phyloP scores from a whole-genome alignment of 768 basidiomycete genomes.

The Lactarius hatsudake region DNA sequence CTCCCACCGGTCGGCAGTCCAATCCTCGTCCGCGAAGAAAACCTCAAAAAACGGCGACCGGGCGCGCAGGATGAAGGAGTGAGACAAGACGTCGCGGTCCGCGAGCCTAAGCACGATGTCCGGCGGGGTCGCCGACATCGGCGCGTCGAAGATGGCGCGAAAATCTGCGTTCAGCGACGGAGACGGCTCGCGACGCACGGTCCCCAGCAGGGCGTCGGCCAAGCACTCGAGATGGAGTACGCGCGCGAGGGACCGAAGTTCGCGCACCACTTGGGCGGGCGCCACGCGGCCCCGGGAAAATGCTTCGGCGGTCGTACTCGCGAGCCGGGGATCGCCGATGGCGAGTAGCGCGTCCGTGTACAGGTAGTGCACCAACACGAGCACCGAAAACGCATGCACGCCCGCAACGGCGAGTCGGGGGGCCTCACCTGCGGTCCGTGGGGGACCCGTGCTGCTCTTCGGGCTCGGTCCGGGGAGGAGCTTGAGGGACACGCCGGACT shows the following conservation, averaged over 20 bases:
- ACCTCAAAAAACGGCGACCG: slow-evolving; percentile 80
- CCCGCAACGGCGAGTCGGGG: slow-evolving; percentile 47
- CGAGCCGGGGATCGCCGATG: slow-evolving; percentile 78
- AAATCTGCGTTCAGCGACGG: slow-evolving; percentile 54
- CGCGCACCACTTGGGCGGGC: slow-evolving; percentile 51
- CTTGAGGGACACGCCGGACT: slow-evolving; percentile 33
- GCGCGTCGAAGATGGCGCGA: slow-evolving; percentile 41
- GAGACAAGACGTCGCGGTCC: slow-evolving; percentile 61
- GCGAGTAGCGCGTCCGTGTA: slow-evolving; percentile 83
- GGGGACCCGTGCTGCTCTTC: slow-evolving; percentile 7
- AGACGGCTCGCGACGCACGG: slow-evolving; percentile 52
- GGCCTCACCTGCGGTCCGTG: slow-evolving; percentile 14
- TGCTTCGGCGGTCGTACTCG: slow-evolving; percentile 40
- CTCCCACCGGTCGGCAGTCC: slow-evolving; percentile 65
- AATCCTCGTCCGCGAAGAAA: slow-evolving; percentile 80
- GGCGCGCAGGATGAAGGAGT: slow-evolving; percentile 77
- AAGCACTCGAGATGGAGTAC: slow-evolving; percentile 59
- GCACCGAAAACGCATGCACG: slow-evolving; percentile 60
- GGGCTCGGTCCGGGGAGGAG: slow-evolving; percentile 29
- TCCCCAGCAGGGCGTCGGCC: slow-evolving; percentile 51
- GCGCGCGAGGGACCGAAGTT: slow-evolving; percentile 58
- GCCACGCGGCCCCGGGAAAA: slow-evolving; percentile 43
- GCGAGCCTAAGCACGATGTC: slow-evolving; percentile 73
- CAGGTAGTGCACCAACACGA: slow-evolving; percentile 80
- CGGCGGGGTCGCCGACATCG: slow-evolving; percentile 40